phyloP scores from a whole-genome alignment of 352 stramenopile species.

The Elongisporangium anandrum region DNA sequence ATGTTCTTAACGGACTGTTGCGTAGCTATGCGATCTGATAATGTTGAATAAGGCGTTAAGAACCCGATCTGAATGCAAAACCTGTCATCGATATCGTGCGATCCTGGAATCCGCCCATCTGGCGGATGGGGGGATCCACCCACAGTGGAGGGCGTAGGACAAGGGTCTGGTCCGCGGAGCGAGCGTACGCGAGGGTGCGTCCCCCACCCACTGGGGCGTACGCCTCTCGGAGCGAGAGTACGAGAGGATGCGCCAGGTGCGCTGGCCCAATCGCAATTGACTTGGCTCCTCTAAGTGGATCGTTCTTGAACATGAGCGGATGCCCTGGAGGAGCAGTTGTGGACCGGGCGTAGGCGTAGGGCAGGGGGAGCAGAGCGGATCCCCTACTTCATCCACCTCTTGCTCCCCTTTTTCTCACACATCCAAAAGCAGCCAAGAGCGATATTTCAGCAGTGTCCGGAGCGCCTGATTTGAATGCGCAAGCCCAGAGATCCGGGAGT shows the following conservation, averaged over 20 bases:
- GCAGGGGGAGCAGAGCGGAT: not conserved
- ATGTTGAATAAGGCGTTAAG: too few species aligned
- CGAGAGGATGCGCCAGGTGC: not conserved
- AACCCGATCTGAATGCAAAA: not conserved
- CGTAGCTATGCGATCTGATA: not conserved
- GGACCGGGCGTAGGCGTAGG: not conserved
- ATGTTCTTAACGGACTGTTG: not conserved
- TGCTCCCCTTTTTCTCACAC: not conserved
- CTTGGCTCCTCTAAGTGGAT: not conserved
- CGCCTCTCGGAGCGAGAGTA: not conserved
- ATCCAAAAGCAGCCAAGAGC: not conserved
- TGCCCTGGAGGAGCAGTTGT: not conserved
- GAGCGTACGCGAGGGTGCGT: not conserved
- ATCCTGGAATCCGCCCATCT: not conserved
- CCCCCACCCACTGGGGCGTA: not conserved
- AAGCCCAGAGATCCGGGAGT: not conserved
- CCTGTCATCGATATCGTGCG: not conserved
- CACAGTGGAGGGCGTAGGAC: not conserved
- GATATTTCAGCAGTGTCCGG: not conserved
- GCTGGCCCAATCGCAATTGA: not conserved
- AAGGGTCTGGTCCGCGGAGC: not conserved
- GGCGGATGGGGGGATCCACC: not conserved
- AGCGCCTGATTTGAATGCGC: not conserved
- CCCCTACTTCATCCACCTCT: not conserved
- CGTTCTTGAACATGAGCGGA: not conserved